These are phyloP conservation scores for Alternaria sp. DNA, from an alignment of 2,329 filamentous ascomycete species.

Conservation along the genomic window DNA sequence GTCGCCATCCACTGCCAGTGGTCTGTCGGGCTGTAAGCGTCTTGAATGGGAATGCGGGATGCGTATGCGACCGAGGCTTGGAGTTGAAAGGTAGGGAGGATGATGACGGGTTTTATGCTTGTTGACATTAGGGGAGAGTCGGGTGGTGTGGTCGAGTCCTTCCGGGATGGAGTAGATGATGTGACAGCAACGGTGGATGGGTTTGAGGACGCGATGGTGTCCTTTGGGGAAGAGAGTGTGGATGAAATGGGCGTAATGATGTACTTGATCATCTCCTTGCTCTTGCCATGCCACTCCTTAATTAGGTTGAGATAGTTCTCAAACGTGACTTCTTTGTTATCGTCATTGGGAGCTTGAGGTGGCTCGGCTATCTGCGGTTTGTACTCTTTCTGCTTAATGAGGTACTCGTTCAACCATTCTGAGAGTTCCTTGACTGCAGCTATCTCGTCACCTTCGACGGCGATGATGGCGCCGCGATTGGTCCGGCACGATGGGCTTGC, in stretches of 20 bases:
- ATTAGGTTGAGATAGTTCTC: conserved; percentile 73
- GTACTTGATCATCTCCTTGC: conserved; percentile 72
- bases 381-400: conserved; percentile 63
- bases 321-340: conserved; percentile 48
- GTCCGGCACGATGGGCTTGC: conserved; percentile 41
- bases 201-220: conserved; percentile 22
- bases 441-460: conserved; percentile 78
- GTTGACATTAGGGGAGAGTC: conserved; percentile 9
- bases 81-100: conserved; percentile 83
- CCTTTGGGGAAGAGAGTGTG: conserved; percentile 1
- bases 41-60: conserved; percentile 75
- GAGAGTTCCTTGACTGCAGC: conserved; percentile 72
- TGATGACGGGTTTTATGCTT: conserved; percentile 69
- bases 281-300: conserved; percentile 78
- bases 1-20: conserved; percentile 99
- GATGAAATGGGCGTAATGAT: conserved; percentile 53
- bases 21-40: conserved; percentile 81
- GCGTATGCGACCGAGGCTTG: conserved; percentile 80
- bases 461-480: conserved; percentile 79
- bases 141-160: conserved; percentile 30
- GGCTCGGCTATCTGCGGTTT: conserved; percentile 61
- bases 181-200: conserved; percentile 17
- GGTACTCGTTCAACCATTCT: conserved; percentile 66
- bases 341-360: conserved; percentile 53
- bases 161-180: conserved; percentile 10